phyloP scores from a whole-genome alignment of 768 basidiomycete genomes.

The Strobilomyces echinocephalus region DNA sequence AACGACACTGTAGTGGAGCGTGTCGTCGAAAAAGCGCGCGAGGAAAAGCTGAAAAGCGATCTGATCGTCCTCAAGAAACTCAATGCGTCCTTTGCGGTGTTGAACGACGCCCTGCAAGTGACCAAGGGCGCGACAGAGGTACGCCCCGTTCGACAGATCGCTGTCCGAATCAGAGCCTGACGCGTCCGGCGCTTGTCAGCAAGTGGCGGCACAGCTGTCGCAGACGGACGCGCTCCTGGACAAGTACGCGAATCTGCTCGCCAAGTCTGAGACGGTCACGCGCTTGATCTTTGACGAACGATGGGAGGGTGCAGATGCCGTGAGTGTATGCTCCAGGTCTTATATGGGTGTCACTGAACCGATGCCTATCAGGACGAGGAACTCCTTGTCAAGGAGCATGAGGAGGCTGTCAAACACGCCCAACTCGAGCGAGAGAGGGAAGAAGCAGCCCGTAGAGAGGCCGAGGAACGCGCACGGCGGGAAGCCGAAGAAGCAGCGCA shows the following conservation, averaged over 20 bases:
- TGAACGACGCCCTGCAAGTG: slow-evolving; percentile 62
- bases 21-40: slow-evolving; percentile 38
- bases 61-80: slow-evolving; percentile 68
- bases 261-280: slow-evolving; percentile 64
- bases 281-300: slow-evolving; percentile 70
- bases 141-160: slow-evolving; percentile 12
- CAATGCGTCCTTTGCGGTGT: slow-evolving; percentile 62
- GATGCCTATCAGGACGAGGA: slow-evolving; percentile 51
- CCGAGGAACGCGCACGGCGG: slow-evolving; percentile 31
- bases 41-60: slow-evolving; percentile 74
- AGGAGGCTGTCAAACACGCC: slow-evolving; percentile 26
- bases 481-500: slow-evolving; percentile 33
- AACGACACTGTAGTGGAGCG: slow-evolving; percentile 25
- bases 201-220: slow-evolving; percentile 59
- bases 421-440: slow-evolving; percentile 35
- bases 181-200: slow-evolving; percentile 33
- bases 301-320: slow-evolving; percentile 71
- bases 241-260: slow-evolving; percentile 67
- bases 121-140: slow-evolving; percentile 71
- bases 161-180: background rate
- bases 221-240: slow-evolving; percentile 72
- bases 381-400: slow-evolving; percentile 41
- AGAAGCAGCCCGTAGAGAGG: slow-evolving; percentile 37
- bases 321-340: slow-evolving; percentile 37
- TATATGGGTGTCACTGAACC: background rate